phyloP scores from a whole-genome alignment of 1,284 basidiomycete genomes.

The Cutaneotrichosporon mucoides region DNA sequence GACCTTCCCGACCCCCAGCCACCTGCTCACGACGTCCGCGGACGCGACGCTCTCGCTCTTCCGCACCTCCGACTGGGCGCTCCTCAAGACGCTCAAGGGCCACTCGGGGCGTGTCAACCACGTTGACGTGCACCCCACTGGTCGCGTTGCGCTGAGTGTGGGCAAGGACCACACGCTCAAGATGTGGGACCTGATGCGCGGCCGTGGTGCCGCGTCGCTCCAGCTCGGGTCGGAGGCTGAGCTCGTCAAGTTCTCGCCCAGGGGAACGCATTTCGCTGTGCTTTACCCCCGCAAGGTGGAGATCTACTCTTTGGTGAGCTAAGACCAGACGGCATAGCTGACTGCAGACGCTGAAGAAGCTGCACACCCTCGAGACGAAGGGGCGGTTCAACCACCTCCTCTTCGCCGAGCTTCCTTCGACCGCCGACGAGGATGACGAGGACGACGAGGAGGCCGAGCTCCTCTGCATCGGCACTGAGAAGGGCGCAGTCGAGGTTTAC shows the following conservation, averaged over 20 bases:
- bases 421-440: conserved; percentile 40
- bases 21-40: conserved; percentile 83
- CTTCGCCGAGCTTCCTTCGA: conserved; percentile 58
- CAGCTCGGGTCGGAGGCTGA: conserved; percentile 87
- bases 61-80: conserved; percentile 86
- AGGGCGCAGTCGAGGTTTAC: conserved; percentile 75
- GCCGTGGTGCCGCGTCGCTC: conserved; percentile 79
- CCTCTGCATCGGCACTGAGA: conserved; percentile 76
- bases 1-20: conserved; percentile 79
- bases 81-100: conserved; percentile 81
- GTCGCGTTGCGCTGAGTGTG: conserved; percentile 83
- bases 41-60: conserved; percentile 87
- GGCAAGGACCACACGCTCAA: conserved; percentile 84
- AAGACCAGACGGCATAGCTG: not conserved
- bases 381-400: conserved; percentile 73
- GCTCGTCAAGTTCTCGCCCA: conserved; percentile 73
- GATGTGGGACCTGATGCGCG: conserved; percentile 99
- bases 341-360: conserved; percentile 62
- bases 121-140: conserved; percentile 85
- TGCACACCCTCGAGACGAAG: conserved; percentile 67
- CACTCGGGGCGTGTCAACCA: conserved; percentile 90
- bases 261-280: conserved; percentile 71
- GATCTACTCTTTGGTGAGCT: conserved; percentile 34
- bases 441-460: conserved; percentile 51
- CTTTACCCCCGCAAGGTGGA: conserved; percentile 66